These are phyloP conservation scores for Keithomyces neogunnii DNA, from an alignment of 2,329 filamentous ascomycete genomes.

Conservation along the genomic window DNA sequence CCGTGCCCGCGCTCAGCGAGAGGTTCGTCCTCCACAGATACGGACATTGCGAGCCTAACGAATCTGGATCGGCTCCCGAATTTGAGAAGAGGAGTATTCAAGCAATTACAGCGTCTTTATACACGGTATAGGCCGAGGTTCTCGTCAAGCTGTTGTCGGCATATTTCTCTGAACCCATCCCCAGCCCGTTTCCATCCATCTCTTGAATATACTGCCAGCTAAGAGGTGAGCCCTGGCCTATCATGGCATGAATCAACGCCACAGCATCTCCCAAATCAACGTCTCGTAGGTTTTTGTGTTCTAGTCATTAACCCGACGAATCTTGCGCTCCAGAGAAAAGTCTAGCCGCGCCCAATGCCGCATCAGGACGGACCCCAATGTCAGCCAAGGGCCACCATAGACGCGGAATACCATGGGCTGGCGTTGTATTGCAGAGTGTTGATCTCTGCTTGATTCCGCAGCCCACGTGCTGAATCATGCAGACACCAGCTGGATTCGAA, in stretches of 20 bases:
- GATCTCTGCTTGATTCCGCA: too few species aligned
- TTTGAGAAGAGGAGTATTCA: not conserved
- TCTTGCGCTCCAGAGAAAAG: conserved; percentile 18
- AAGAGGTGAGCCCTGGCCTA: conserved; percentile 5
- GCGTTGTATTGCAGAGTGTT: too few species aligned
- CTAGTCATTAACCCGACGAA: conserved; percentile 13
- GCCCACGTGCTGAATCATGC: too few species aligned
- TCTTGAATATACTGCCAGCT: conserved; percentile 10
- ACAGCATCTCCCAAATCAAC: conserved; percentile 11
- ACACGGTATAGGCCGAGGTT: not conserved
- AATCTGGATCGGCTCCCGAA: not conserved
- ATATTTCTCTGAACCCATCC: not conserved
- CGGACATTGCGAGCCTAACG: not conserved
- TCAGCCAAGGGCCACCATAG: too few species aligned
- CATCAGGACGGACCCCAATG: too few species aligned
- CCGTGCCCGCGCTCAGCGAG: not conserved
- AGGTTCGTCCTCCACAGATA: not conserved
- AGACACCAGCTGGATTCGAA: too few species aligned
- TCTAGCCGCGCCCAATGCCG: conserved; percentile 7
- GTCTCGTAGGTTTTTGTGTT: not conserved
- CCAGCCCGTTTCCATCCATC: conserved; percentile 10
- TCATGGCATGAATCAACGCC: conserved; percentile 9
- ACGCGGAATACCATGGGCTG: too few species aligned
- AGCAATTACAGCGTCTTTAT: not conserved
- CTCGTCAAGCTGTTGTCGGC: too few species aligned